Base-by-base conservation (phyloP, 352 stramenopile genomes). In the Pythium graminicola region DNA sequence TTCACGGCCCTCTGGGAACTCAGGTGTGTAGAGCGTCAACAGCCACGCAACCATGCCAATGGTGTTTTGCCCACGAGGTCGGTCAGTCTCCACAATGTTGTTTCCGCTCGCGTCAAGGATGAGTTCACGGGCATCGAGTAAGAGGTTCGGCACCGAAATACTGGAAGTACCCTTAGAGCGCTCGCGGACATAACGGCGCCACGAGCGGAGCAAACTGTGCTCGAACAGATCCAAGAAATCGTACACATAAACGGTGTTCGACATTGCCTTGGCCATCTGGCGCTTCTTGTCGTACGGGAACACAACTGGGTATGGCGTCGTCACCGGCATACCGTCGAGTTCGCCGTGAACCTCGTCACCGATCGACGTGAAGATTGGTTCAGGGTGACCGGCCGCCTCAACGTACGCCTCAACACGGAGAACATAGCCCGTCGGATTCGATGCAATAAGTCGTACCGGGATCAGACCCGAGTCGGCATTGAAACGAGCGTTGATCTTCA, bases 11-110 rank as follows among this genome's bases (percentile, higher is more conserved):
- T 94, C 74, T 14, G 91, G 95, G 75, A 97, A 99, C 80, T 99
- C 96, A 1, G 97, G 93, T 41, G 97, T 99, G 71, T 96, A 97
- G 20, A 99, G 62, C 51, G 85, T 98, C 53, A 99, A 81, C 53
- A 98, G 67, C 97, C 97, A 99, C 22, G 97, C 97, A 50, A 99
- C 96, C 97, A 99, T 99, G 52, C 96, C 97, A 47, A 99, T 97
- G 76, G 98, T 78, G 78, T 99, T 99, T 52, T 94, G 76, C 44
- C 97, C 97, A 28, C 92, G 86, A 14, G 85, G 73, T 36, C 97
- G 83, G 17, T 67, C 72, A 6, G 73, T 88, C 52, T 81, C 69
- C 29, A 68, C 72, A 11, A 92, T 40, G 9, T 62, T 48, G 56
- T 74, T 74, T 36, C 79, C 87, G 46, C 85, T 72, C 7, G 61